These are phyloP conservation scores for Plectosphaerella cucumerina DNA, from an alignment of 2,329 filamentous ascomycete genomes.

Conservation along the genomic window DNA sequence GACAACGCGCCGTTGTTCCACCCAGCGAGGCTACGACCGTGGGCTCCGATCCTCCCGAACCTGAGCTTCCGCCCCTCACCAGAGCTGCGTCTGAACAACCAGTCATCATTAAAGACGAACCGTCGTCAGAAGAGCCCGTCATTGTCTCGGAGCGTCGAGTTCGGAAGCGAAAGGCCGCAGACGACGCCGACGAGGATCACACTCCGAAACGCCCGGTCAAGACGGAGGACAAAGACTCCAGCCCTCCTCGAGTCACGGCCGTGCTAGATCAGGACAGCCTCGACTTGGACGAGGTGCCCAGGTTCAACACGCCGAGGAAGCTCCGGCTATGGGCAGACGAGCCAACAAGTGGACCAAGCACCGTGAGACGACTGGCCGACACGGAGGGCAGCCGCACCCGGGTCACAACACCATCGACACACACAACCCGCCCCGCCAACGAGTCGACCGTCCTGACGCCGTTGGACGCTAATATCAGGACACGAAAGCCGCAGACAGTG, in stretches of 20 bases:
- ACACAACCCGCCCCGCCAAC: conserved; percentile 11
- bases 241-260: conserved; percentile 14
- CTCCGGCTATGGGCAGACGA: conserved; percentile 5
- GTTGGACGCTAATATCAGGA: conserved; percentile 28
- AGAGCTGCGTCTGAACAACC: not conserved
- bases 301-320: conserved; percentile 40
- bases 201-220: conserved; percentile 34
- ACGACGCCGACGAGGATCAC: conserved; percentile 16
- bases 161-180: conserved; percentile 37
- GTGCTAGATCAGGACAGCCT: conserved; percentile 46
- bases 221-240: conserved; percentile 28
- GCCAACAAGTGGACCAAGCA: conserved; percentile 7
- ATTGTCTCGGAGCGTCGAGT: conserved; percentile 46
- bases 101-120: conserved; percentile 41
- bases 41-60: not conserved
- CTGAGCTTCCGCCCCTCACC: conserved; percentile 24
- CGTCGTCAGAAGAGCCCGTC: conserved; percentile 46
- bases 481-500: conserved; percentile 11
- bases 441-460: conserved; percentile 28
- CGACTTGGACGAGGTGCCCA: conserved; percentile 49
- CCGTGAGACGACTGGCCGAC: not conserved
- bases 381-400: not conserved
- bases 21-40: too few species aligned
- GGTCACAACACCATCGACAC: not conserved
- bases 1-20: too few species aligned